Conservation (phyloP, 2,329 filamentous ascomycete species). For the Aspergillus candidus region DNA sequence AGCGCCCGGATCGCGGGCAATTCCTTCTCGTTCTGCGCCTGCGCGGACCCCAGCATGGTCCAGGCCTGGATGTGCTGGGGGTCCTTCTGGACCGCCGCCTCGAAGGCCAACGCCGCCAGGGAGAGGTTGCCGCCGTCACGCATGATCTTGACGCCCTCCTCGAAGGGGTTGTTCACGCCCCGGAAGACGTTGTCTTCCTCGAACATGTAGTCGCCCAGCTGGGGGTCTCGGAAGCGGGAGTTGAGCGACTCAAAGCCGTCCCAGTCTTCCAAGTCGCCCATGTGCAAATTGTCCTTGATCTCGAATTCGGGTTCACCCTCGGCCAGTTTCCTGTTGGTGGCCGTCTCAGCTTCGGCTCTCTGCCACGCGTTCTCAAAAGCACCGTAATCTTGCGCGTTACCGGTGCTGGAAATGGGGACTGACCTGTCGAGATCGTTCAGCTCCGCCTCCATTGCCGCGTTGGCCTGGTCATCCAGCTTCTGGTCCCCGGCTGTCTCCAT, state of each 20-base stretch:
- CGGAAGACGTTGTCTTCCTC: conserved; percentile 90
- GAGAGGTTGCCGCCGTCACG: conserved; percentile 89
- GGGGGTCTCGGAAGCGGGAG: conserved; percentile 66
- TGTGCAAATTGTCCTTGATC: conserved; percentile 43
- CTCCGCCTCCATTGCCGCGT: conserved; percentile 74
- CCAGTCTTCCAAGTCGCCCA: conserved; percentile 77
- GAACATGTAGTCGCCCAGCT: conserved; percentile 86
- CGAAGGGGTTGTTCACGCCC: conserved; percentile 75
- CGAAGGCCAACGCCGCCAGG: conserved; percentile 86
- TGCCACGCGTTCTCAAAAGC: conserved; percentile 77
- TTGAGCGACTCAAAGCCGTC: conserved; percentile 65
- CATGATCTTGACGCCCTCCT: conserved; percentile 90
- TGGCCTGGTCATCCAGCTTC: conserved; percentile 57
- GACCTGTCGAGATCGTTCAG: conserved; percentile 83
- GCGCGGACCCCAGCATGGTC: conserved; percentile 83
- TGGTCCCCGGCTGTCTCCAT: conserved; percentile 58
- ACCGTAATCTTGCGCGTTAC: conserved; percentile 59
- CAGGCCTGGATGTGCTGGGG: conserved; percentile 84
- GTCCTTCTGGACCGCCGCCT: conserved; percentile 88
- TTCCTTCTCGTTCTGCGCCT: conserved; percentile 98
- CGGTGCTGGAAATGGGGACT: conserved; percentile 60
- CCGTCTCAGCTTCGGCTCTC: conserved; percentile 42
- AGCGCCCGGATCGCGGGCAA: conserved; percentile 89
- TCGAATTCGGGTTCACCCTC: conserved; percentile 56
- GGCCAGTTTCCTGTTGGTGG: conserved; percentile 52